Evolutionary conservation across 495 filamentous ascomycete species (phyloP).

Genomic region (Trichoderma gamsii): DNA sequence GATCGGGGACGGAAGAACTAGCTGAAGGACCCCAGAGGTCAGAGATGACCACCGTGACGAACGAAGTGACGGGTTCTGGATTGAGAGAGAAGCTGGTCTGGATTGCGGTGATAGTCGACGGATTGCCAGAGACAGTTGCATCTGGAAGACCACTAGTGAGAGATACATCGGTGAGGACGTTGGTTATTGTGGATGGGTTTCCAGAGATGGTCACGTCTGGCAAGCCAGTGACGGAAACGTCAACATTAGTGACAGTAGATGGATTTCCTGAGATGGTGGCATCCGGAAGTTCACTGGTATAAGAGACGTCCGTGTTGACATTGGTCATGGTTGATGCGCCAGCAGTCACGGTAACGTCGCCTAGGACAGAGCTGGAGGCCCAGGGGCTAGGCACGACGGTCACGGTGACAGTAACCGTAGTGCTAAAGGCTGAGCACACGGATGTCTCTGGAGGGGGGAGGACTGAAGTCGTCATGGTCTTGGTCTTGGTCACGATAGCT

Average conservation of each 20-base stretch:
- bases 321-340: conserved; percentile 11
- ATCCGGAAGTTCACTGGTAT: conserved; percentile 11
- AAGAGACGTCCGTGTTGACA: conserved; percentile 14
- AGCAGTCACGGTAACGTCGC: conserved; percentile 11
- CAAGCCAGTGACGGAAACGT: conserved; percentile 15
- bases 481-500: conserved; percentile 6
- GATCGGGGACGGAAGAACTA: conserved; percentile 8
- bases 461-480: conserved; percentile 15
- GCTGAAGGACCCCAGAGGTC: conserved; percentile 8
- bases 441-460: conserved; percentile 14
- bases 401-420: conserved; percentile 17
- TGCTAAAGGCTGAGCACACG: conserved; percentile 4
- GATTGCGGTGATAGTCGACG: conserved; percentile 16
- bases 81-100: conserved; percentile 21
- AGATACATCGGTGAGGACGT: conserved; percentile 13
- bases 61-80: neutral
- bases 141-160: conserved; percentile 11
- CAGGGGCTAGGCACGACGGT: conserved; percentile 18
- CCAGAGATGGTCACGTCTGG: conserved; percentile 14
- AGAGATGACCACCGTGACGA: conserved; percentile 7
- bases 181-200: conserved; percentile 6
- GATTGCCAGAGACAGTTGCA: conserved; percentile 14
- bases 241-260: conserved; percentile 17
- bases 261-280: conserved; percentile 10
- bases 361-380: conserved; percentile 6